phyloP scores from a whole-genome alignment of 805 yeast species.

The Candida dajiaensis region DNA sequence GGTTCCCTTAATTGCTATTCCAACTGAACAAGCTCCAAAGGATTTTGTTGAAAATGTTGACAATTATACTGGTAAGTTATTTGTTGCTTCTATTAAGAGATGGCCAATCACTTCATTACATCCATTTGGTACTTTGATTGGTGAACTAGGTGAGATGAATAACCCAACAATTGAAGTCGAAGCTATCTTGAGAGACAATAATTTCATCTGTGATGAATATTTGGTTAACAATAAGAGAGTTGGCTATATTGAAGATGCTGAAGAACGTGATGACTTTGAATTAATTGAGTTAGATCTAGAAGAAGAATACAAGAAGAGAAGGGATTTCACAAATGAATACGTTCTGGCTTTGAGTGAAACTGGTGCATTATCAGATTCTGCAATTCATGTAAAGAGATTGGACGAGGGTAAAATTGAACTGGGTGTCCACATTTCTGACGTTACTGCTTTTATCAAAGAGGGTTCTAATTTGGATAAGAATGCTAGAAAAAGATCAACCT shows the following conservation, averaged over 20 bases:
- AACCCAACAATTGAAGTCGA: constrained; percentile 76
- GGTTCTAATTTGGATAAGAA: constrained; percentile 81
- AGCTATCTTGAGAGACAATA: constrained; percentile 83
- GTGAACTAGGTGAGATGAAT: constrained; percentile 77
- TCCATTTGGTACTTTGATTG: constrained; percentile 92
- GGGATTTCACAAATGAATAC: constrained; percentile 52
- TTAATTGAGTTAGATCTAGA: constrained; percentile 24
- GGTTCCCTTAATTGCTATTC: constrained; percentile 96
- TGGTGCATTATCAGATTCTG: constrained; percentile 62
- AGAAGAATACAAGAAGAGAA: constrained; percentile 33
- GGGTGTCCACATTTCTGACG: constrained; percentile 84
- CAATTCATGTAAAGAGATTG: constrained; percentile 68
- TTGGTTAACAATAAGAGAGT: constrained; percentile 29
- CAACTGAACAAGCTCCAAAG: constrained; percentile 95
- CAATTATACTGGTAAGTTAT: constrained; percentile 69
- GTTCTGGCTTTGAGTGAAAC: constrained; percentile 58
- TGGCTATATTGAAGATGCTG: constrained; percentile 11
- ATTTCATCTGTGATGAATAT: constrained; percentile 77
- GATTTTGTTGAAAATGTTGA: constrained; percentile 94
- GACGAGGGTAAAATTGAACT: constrained; percentile 61
- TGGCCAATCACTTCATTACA: constrained; percentile 99
- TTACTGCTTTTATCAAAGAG: constrained; percentile 61
- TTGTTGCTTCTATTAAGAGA: constrained; percentile 93
- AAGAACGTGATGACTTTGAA: constrained; percentile 28
- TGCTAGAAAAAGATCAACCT: constrained; percentile 82